A percentile compares a stretch with the other conserved stretches of the same genome.
These are phyloP conservation scores for Auricularia auricula-judae DNA, from an alignment of 768 basidiomycete genomes.

Conservation along the genomic window DNA sequence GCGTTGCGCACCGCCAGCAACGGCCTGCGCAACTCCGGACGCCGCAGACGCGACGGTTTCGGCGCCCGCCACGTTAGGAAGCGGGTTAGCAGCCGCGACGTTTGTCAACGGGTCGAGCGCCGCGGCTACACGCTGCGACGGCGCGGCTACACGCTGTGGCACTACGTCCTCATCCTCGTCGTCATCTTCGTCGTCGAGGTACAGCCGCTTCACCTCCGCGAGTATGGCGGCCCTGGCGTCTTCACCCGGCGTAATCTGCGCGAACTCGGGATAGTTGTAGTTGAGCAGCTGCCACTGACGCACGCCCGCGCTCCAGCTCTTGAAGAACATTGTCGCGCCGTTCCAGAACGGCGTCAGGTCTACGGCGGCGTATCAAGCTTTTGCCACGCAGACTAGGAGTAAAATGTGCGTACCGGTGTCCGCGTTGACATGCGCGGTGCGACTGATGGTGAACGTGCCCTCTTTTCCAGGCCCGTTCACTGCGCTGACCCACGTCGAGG, in stretches of 20 bases:
- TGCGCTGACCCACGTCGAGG: conserved; percentile 26
- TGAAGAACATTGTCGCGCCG: conserved; percentile 27
- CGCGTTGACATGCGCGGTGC: conserved; percentile 9
- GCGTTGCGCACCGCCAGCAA: neutral
- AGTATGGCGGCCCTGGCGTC: neutral
- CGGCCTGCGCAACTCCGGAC: neutral
- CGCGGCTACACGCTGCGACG: neutral
- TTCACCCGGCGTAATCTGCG: conserved; percentile 13
- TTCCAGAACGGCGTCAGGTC: conserved; percentile 40
- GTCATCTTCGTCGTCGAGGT: neutral
- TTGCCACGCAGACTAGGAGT: neutral
- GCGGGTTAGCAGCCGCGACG: neutral
- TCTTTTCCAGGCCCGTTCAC: conserved; percentile 9
- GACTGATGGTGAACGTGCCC: conserved; percentile 1
- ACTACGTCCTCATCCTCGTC: neutral
- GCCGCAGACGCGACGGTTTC: no score
- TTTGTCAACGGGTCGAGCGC: neutral
- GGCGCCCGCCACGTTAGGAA: neutral
- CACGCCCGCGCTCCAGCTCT: conserved; percentile 17
- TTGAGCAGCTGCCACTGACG: conserved; percentile 23
- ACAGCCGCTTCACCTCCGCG: conserved; percentile 1
- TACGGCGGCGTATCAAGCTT: conserved; percentile 9
- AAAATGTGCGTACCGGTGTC: conserved; percentile 15
- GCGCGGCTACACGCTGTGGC: neutral
- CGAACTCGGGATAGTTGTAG: conserved; percentile 44